Conservation (phyloP, 768 basidiomycete species). For the Lepiota venenata region DNA sequence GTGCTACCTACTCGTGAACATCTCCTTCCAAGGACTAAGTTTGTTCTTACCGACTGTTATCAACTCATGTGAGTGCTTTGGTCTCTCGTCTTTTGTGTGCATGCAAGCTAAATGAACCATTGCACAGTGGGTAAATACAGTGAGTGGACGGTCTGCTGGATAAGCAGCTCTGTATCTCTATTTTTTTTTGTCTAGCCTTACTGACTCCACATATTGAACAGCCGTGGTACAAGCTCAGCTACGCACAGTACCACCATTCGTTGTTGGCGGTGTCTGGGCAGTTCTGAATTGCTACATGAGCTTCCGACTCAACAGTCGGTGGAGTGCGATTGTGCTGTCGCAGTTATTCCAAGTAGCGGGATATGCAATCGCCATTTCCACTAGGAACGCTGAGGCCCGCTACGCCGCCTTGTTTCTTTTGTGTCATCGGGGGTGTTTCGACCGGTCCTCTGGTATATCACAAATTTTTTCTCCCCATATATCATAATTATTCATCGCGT, state of each 20-base stretch:
- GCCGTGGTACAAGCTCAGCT: slow-evolving; percentile 43
- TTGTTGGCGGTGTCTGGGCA: slow-evolving; percentile 39
- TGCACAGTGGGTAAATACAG: slow-evolving; percentile 33
- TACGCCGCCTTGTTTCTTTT: slow-evolving; percentile 47
- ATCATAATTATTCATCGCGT: not conserved
- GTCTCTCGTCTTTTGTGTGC: not conserved
- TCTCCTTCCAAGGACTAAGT: slow-evolving; percentile 42
- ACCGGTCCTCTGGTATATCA: slow-evolving; percentile 30
- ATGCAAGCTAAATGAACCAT: not conserved
- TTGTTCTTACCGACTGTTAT: slow-evolving; percentile 46
- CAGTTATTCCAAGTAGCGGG: slow-evolving; percentile 36
- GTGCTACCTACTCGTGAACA: slow-evolving; percentile 33
- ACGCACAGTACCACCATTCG: slow-evolving; percentile 45
- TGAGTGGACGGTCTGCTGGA: slow-evolving; percentile 14
- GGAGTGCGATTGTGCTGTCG: slow-evolving; percentile 31
- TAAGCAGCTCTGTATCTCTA: not conserved
- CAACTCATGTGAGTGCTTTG: slow-evolving; percentile 31
- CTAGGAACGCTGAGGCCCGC: slow-evolving; percentile 38
- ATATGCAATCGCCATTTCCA: slow-evolving; percentile 40
- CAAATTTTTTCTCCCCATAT: not conserved
- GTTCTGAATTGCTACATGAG: slow-evolving; percentile 30
- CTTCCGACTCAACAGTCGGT: slow-evolving; percentile 33
- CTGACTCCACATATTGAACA: slow-evolving; percentile 13
- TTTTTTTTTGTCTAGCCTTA: no score
- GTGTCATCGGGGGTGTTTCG: slow-evolving; percentile 34